A percentile compares a stretch with the other conserved stretches of the same genome.
Conservation (phyloP, 805 yeast genomes). For the Kregervanrija pseudodelftensis region DNA sequence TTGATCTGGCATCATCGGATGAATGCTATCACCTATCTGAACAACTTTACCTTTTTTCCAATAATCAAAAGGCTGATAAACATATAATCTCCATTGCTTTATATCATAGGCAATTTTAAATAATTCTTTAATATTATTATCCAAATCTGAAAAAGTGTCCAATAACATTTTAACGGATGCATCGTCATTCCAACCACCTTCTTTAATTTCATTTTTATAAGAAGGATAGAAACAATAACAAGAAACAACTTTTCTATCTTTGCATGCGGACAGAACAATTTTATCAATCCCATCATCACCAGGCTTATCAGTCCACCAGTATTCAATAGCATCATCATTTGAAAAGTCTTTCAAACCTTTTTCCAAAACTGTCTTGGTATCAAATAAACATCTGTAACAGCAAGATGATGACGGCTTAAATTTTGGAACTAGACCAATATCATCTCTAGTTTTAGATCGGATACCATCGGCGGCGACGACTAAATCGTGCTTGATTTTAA, state of each 20-base stretch:
- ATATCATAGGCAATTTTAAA: constrained; percentile 23
- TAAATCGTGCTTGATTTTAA: constrained; percentile 18
- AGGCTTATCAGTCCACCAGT: constrained; percentile 18
- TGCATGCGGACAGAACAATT: constrained; percentile 22
- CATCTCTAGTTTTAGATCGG: constrained; percentile 19
- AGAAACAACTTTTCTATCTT: constrained; percentile 18
- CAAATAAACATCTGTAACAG: constrained; percentile 21
- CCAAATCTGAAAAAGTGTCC: constrained; percentile 16
- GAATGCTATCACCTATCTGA: constrained; percentile 30
- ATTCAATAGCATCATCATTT: constrained; percentile 21
- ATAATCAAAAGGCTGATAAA: constrained; percentile 19
- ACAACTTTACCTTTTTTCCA: constrained; percentile 25
- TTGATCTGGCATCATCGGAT: constrained; percentile 26
- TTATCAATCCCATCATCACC: constrained; percentile 19
- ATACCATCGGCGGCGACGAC: constrained; percentile 29
- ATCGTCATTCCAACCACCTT: constrained; percentile 21
- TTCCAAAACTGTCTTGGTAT: constrained; percentile 15
- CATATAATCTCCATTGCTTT: constrained; percentile 24
- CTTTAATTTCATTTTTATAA: constrained; percentile 12
- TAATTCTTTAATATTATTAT: constrained; percentile 16
- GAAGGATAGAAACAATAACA: constrained; percentile 24
- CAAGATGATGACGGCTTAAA: constrained; percentile 17
- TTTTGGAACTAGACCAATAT: constrained; percentile 17
- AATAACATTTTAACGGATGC: constrained; percentile 16
- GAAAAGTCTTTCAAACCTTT: constrained; percentile 19